Base-by-base conservation (phyloP, 31 red algal genomes). In the Asparagopsis taxiformis region DNA sequence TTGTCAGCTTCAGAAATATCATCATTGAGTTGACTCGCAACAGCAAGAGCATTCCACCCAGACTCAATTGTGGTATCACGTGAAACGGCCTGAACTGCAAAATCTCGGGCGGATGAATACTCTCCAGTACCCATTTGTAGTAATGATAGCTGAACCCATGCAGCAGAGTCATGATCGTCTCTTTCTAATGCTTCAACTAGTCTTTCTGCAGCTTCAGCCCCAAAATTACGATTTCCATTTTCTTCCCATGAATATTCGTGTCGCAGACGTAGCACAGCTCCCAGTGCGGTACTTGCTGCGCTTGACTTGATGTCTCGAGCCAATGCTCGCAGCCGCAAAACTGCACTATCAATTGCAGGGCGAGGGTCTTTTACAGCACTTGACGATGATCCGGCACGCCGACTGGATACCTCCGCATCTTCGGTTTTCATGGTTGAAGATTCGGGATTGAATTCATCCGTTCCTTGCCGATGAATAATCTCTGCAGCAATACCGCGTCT, bases 61-160 rank as follows among this genome's bases (percentile, higher is more conserved):
- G 91, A 74, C 48, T 83, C 76, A 50, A 74, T 36, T 1, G 21
- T 57, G 19, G 59, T 26, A 23, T 79, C 67, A 0, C 74, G 34
- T 2, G 33, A 55, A 1, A 77, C 72, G 15, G 91, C 91, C 17
- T 94, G 82, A 19, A 72, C 37, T 36, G 66, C 74, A 83, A 80
- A 87, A 48, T 87, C 82, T 34, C 57, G 59, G 19, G 82, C 77
- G 0, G 91, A 79, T 2, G 22, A 25, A 56, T 94, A 94, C 50
- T 94, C 91, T 1, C 91, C 91, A 17, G 82, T 75, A 26, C 82
- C 74, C 61, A 85, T 68, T 53, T 94, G 91, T 48, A 94, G 59
- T 21, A 94, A 51, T 7, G 81, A 38, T 54, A 94, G 44, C 62
- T 94, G 91, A 35, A 82, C 68, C 80, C 80, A 94, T 20, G 79